Base-by-base conservation (phyloP, 768 basidiomycete genomes). In the Boletus rufocinnamomeus region DNA sequence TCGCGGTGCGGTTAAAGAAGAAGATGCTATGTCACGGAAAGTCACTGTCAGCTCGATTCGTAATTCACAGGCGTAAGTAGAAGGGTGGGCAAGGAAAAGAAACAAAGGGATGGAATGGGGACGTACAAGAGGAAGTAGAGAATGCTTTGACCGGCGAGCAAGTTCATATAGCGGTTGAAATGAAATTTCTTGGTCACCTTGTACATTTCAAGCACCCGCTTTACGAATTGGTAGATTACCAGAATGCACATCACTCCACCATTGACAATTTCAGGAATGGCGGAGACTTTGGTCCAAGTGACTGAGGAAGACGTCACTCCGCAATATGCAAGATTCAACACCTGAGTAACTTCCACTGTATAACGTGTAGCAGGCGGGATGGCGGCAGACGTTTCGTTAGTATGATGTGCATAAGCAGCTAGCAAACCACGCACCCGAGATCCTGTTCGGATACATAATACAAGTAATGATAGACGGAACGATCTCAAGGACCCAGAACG, bases 121-220 rank as follows among this genome's bases (percentile, higher is more conserved):
- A 56, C 60, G n/a, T 47, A 63, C 62, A 44, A 61, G 11, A 61
- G n/a, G 16, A 63, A 63, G 28, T 55, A 62, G 13, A 63, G 41
- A 11, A 58, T 30, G 34, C 62, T 54, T 38, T 62, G 53, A 6
- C 25, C 16, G 13, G 43, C 50, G 10, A 63, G 57, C 23, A 57
- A 17, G 32, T 37, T 51, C 56, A 61, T 47, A 14, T 61, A 58
- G 5, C 25, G 56, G 35, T 63, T 61, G 32, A 54, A 50, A 40
- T 57, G 47, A 44, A 37, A 63, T 14, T 7, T 38, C 16, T 49
- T 50, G 37, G 54, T 50, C 30, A 45, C 27, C 14, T 19, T 51
- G 48, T 63, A 58, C 38, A 56, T 56, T n/a, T 44, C 35, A 23
- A 55, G 6, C 11, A 47, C 23, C n/a, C 48, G 51, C 32, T 40